Evolutionary conservation across 108 stramenopile species (phyloP), one percentile per base, ranked within the genome.

Genomic region (Cyclotella choctawhatcheeana): DNA sequence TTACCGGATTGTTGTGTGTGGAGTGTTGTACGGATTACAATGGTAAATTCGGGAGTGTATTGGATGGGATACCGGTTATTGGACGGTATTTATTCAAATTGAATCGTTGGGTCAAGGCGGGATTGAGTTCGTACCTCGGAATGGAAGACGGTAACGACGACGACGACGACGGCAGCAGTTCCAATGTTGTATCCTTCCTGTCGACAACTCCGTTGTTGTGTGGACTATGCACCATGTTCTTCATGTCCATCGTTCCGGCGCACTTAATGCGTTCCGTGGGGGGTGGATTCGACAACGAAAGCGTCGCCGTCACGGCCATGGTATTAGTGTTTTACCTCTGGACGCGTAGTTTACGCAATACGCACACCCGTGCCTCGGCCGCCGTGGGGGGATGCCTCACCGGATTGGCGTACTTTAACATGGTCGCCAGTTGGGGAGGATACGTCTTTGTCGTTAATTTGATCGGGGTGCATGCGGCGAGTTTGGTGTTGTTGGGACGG

Each of bases 381-480:
- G 48, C 53, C 16, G n/a, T 81, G 33, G 80, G 45, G 55, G 88
- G 88, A 21, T 64, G 64, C 7, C 12, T 90, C 26, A 71, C 89
- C 2, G 93, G 88, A 5, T 16, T 92, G 13, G 86, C 82, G 20
- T 94, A 94, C 73, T 89, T 94, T 55, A 89, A 97, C 82, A 99
- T 99, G 99, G 99, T 97, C n/a, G 98, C 98, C 2, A 92, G 97
- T 0, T 99, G 99, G 99, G 99, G 99, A 56, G 99, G 99, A 16
- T 99, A 97, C 67, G 96, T 98, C 56, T 99, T 99, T 85, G 97
- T 99, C 26, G 73, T 98, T 71, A 99, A 99, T 84, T 84, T 98
- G 53, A 84, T 99, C 47, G 97, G 96, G 22, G 70, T 92, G 21
- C 96, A 98, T 82, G 94, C 94, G 2, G 76, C 89, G 0, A 45